phyloP scores from a whole-genome alignment of 1,284 basidiomycete genomes.

The Sporisorium scitamineum region DNA sequence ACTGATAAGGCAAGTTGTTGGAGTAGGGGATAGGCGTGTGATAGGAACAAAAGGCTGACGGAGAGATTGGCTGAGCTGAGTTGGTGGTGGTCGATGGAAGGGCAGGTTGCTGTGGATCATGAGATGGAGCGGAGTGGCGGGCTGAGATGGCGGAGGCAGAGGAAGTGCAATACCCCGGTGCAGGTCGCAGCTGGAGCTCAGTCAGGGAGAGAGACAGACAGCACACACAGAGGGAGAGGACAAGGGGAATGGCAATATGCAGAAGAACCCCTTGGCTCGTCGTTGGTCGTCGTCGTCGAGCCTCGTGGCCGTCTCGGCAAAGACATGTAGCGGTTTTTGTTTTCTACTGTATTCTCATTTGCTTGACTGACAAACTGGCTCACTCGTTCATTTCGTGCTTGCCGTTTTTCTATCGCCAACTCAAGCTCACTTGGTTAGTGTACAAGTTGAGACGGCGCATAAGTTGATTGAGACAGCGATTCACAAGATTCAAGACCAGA shows the following conservation, averaged over 20 bases:
- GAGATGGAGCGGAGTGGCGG: conserved; percentile 19
- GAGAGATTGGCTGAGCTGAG: no score
- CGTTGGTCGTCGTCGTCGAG: conserved; percentile 15
- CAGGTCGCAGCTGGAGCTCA: no score
- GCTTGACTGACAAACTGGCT: no score
- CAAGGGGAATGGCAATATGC: neutral
- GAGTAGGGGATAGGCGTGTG: neutral
- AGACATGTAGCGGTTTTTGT: neutral
- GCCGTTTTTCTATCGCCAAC: no score
- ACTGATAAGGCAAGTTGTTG: neutral
- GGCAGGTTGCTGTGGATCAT: neutral
- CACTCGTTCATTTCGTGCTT: no score
- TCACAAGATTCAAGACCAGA: no score
- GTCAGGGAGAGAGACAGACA: no score
- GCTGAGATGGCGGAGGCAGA: neutral
- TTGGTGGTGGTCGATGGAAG: neutral
- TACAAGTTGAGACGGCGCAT: no score
- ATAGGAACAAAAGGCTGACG: neutral
- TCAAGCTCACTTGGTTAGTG: no score
- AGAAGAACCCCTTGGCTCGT: conserved; percentile 4
- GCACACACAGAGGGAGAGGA: neutral
- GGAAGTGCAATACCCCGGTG: neutral
- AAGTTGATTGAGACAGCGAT: no score
- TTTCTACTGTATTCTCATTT: neutral
- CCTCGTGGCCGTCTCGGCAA: conserved; percentile 35